These are phyloP conservation scores for Letharia lupina DNA, from an alignment of 495 filamentous ascomycete species.

Conservation along the genomic window DNA sequence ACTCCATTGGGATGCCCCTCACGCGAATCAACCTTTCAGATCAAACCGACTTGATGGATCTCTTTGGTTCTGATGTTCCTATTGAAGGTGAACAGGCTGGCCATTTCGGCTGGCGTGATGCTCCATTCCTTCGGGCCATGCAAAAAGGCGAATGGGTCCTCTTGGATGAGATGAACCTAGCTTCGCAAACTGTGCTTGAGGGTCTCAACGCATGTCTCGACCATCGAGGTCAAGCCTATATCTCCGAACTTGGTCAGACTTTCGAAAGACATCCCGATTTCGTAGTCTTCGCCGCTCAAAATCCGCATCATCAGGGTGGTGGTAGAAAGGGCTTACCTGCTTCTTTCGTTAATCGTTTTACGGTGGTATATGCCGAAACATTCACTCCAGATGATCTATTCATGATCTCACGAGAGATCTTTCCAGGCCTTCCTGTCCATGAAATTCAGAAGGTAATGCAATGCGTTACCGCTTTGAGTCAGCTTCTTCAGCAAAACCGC, in stretches of 20 bases:
- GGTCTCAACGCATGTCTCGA: conserved; percentile 96
- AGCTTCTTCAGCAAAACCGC: conserved; percentile 54
- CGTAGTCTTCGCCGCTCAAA: conserved; percentile 90
- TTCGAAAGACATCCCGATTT: conserved; percentile 87
- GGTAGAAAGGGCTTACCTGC: conserved; percentile 91
- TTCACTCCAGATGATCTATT: conserved; percentile 74
- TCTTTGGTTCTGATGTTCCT: conserved; percentile 96
- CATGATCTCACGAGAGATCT: conserved; percentile 70
- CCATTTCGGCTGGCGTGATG: conserved; percentile 89
- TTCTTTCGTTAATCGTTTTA: conserved; percentile 97
- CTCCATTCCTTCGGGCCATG: conserved; percentile 93
- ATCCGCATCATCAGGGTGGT: conserved; percentile 93
- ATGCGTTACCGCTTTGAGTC: conserved; percentile 72
- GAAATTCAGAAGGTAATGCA: conserved; percentile 57
- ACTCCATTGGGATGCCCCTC: conserved; percentile 65
- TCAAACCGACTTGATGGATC: conserved; percentile 92
- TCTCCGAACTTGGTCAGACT: conserved; percentile 86
- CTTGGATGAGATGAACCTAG: conserved; percentile 97
- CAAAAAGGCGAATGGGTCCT: conserved; percentile 92
- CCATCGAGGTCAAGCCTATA: conserved; percentile 91
- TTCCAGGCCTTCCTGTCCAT: conserved; percentile 48
- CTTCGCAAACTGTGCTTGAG: conserved; percentile 93
- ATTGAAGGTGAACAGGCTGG: conserved; percentile 81
- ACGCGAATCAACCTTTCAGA: conserved; percentile 95
- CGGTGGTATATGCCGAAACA: conserved; percentile 89